A percentile compares a stretch with the other conserved stretches of the same genome.
phyloP scores from a whole-genome alignment of 495 filamentous ascomycete genomes.

The Penicillium subrubescens region DNA sequence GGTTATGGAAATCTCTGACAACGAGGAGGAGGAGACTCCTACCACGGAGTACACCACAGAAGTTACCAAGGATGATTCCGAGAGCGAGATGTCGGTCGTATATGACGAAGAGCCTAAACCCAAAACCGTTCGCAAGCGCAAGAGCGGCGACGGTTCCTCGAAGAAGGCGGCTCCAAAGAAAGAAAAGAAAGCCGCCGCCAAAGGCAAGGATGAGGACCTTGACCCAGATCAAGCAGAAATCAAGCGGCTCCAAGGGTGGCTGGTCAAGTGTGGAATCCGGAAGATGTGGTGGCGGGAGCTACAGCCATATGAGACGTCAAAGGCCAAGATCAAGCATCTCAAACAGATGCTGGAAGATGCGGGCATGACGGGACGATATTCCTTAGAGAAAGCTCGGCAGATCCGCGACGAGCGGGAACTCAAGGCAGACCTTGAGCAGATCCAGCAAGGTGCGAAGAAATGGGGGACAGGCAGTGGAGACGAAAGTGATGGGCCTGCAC shows the following conservation, averaged over 20 bases:
- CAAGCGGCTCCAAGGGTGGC: conserved; percentile 84
- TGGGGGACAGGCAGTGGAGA: conserved; percentile 65
- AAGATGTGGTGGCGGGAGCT: conserved; percentile 91
- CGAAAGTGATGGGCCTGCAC: conserved; percentile 43
- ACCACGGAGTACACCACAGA: conserved; percentile 30
- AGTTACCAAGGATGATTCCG: conserved; percentile 55
- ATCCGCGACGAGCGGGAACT: conserved; percentile 87
- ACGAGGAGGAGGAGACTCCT: conserved; percentile 27
- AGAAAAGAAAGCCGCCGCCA: conserved; percentile 32
- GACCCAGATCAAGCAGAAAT: conserved; percentile 77
- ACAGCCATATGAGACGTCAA: conserved; percentile 68
- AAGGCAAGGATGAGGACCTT: conserved; percentile 49
- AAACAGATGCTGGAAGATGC: conserved; percentile 73
- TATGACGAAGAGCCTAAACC: conserved; percentile 70
- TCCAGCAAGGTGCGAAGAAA: conserved; percentile 72
- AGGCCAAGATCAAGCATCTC: conserved; percentile 82
- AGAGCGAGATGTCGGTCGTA: conserved; percentile 79
- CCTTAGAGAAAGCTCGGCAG: conserved; percentile 75
- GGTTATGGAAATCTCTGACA: conserved; percentile 24
- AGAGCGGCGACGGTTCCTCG: conserved; percentile 31
- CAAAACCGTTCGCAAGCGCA: conserved; percentile 50
- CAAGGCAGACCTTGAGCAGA: conserved; percentile 75
- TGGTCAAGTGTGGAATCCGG: conserved; percentile 89
- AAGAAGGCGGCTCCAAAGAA: conserved; percentile 39
- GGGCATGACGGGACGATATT: conserved; percentile 88